These are phyloP conservation scores for Neltuma alba DNA, from an alignment of 306 rosid species.

Conservation along the genomic window DNA sequence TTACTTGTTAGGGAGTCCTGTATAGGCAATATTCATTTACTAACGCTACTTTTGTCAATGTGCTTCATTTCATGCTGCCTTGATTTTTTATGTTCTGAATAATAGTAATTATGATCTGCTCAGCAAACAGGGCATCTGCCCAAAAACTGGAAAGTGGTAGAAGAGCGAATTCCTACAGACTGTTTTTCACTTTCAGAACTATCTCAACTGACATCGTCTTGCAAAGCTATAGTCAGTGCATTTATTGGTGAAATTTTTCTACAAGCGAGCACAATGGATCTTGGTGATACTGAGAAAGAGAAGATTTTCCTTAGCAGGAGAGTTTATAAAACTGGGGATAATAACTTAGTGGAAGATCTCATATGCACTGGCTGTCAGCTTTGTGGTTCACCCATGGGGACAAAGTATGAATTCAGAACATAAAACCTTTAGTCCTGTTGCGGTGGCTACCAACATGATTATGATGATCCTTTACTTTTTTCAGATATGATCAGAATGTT, in stretches of 20 bases:
- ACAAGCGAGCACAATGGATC: constrained; percentile 9
- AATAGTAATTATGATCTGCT: constrained; percentile 23
- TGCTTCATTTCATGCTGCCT: constrained; percentile 7
- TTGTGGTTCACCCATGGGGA: constrained; percentile 73
- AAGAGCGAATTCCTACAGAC: constrained; percentile 48
- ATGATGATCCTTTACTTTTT: constrained; percentile 29
- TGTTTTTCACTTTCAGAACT: constrained; percentile 60
- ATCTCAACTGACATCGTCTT: constrained; percentile 45
- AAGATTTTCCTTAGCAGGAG: constrained; percentile 68
- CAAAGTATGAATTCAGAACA: constrained; percentile 43
- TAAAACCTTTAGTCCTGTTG: constrained; percentile 10
- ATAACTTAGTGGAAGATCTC: constrained; percentile 59
- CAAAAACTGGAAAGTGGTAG: constrained; percentile 70
- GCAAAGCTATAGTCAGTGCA: constrained; percentile 61
- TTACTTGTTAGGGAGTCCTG: not conserved
- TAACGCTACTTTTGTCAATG: constrained; percentile 12
- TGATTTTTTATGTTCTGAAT: constrained; percentile 28
- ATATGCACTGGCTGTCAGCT: constrained; percentile 81
- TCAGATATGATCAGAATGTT: constrained; percentile 45
- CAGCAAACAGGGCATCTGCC: constrained; percentile 40
- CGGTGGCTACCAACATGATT: constrained; percentile 17
- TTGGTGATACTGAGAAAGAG: constrained; percentile 50
- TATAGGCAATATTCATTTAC: not conserved
- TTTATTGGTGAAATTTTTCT: constrained; percentile 70
- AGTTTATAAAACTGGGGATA: constrained; percentile 44